Conservation (phyloP, 139 green algal species). For the Trebouxia sp. region DNA sequence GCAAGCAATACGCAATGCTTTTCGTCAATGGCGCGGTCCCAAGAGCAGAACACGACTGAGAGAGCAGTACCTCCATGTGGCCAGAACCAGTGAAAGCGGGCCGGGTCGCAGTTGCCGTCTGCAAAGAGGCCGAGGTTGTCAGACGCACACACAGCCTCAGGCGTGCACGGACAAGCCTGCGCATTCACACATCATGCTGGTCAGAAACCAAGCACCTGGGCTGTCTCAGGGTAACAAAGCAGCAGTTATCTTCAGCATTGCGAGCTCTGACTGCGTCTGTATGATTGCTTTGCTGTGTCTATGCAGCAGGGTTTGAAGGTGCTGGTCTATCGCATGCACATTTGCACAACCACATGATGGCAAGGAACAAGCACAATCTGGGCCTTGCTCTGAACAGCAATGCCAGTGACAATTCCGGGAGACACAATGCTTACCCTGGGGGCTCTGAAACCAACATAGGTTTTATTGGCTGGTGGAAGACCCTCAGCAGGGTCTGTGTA, state of each 20-base stretch:
- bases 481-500: constrained; percentile 25
- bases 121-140: constrained; percentile 13
- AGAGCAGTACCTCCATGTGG: not conserved
- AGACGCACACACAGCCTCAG: constrained; percentile 5
- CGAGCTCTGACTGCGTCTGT: too few species aligned
- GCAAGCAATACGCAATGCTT: too few species aligned
- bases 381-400: too few species aligned
- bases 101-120: not conserved
- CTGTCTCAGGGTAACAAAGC: not conserved
- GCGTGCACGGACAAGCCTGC: constrained; percentile 22
- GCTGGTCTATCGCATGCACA: too few species aligned
- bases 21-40: too few species aligned
- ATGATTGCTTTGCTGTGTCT: too few species aligned
- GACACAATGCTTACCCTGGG: not conserved
- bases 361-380: too few species aligned
- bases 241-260: too few species aligned
- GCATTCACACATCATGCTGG: not conserved
- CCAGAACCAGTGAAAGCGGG: not conserved
- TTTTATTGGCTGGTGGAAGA: constrained; percentile 10
- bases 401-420: too few species aligned
- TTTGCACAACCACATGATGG: too few species aligned
- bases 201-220: not conserved
- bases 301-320: too few species aligned
- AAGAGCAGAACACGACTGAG: too few species aligned
- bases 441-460: not conserved